Percentiles rank a stretch among this genome's conserved stretches.
These are phyloP conservation scores for Exophiala bonariae DNA, from an alignment of 2,329 filamentous ascomycete genomes.

Conservation along the genomic window DNA sequence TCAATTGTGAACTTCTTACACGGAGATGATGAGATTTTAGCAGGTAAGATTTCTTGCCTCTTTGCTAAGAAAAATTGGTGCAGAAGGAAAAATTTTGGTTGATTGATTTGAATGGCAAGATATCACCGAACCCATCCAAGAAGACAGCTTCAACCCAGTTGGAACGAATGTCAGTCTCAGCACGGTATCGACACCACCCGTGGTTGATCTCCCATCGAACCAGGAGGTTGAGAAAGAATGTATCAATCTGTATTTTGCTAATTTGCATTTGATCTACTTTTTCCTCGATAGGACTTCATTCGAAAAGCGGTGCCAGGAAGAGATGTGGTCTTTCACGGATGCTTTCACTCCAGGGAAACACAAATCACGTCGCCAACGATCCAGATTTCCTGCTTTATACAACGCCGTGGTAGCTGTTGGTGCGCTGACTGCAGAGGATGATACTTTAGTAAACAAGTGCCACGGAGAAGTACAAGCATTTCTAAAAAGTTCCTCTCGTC, in stretches of 20 bases:
- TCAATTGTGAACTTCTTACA: no score
- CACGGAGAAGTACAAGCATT: neutral
- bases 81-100: no score
- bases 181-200: neutral
- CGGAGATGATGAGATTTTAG: no score
- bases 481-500: neutral
- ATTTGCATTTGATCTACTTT: constrained; percentile 32
- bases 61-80: no score
- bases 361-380: constrained; percentile 5
- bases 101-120: no score
- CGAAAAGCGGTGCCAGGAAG: constrained; percentile 26
- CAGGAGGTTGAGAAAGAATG: constrained; percentile 32
- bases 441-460: neutral
- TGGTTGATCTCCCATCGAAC: constrained; percentile 8
- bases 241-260: constrained; percentile 30
- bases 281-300: constrained; percentile 27
- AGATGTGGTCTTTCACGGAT: constrained; percentile 20
- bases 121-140: no score
- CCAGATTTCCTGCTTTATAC: constrained; percentile 30
- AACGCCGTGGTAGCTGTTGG: constrained; percentile 33
- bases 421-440: constrained; percentile 30
- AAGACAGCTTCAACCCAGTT: no score
- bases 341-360: neutral
- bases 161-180: neutral
- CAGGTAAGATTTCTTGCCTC: no score